These are phyloP conservation scores for Jasminum sambac DNA, from an alignment of 257 asterid genomes.

Conservation along the genomic window DNA sequence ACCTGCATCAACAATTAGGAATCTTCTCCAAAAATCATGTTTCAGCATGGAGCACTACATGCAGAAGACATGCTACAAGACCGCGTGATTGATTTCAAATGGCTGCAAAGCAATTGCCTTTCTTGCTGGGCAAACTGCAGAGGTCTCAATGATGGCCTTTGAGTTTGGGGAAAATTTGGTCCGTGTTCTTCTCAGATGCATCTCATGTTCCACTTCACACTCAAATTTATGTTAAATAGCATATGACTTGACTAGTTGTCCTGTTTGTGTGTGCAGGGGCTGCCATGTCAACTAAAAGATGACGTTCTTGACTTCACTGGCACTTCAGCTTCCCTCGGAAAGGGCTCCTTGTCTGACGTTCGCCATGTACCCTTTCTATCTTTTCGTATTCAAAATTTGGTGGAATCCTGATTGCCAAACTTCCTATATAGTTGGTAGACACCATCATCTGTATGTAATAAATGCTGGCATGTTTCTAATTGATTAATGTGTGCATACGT, in stretches of 20 bases:
- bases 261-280: slow-evolving; percentile 55
- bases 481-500: too few species aligned
- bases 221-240: neutral
- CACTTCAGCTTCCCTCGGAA: slow-evolving; percentile 84
- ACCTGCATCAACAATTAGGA: neutral
- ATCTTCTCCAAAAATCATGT: slow-evolving; percentile 8
- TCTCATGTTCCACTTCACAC: neutral
- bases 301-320: slow-evolving; percentile 96
- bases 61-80: slow-evolving; percentile 95
- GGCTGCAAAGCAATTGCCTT: slow-evolving; percentile 91
- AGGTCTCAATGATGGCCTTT: slow-evolving; percentile 81
- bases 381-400: slow-evolving; percentile 7
- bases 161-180: slow-evolving; percentile 96
- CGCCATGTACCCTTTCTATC: slow-evolving; percentile 65
- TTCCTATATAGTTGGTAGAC: too few species aligned
- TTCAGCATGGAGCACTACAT: slow-evolving; percentile 95
- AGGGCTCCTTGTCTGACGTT: slow-evolving; percentile 90
- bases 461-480: too few species aligned
- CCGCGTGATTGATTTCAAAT: slow-evolving; percentile 92
- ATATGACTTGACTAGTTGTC: neutral
- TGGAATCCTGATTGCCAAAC: too few species aligned
- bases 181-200: slow-evolving; percentile 19
- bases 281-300: slow-evolving; percentile 89
- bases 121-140: slow-evolving; percentile 93
- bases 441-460: too few species aligned